Conservation (phyloP, 208 protist genomes). For the Crithidia mellificae region DNA sequence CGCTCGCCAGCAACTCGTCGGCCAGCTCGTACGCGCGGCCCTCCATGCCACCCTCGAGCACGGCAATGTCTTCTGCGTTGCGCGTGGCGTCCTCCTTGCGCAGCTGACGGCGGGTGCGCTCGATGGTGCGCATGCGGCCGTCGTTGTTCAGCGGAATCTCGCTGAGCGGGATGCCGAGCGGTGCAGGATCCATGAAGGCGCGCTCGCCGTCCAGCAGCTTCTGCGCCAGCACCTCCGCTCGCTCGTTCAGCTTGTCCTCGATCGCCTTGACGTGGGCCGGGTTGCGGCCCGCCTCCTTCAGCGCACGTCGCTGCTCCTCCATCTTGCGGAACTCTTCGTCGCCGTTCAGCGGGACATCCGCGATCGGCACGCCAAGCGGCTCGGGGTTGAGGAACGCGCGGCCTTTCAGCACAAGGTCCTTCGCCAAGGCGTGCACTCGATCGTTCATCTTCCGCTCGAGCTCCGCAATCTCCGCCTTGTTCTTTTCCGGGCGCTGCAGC, state of each 20-base stretch:
- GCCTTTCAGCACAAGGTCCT: conserved; percentile 63
- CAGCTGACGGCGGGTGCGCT: conserved; percentile 57
- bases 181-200: conserved; percentile 67
- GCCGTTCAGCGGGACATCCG: conserved; percentile 63
- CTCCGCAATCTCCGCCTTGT: conserved; percentile 33
- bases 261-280: conserved; percentile 39
- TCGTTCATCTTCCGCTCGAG: conserved; percentile 75
- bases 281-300: conserved; percentile 55
- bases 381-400: conserved; percentile 66
- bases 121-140: conserved; percentile 58
- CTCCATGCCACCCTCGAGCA: conserved; percentile 66
- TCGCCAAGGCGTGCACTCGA: conserved; percentile 61
- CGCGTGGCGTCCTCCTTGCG: conserved; percentile 39
- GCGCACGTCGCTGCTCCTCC: conserved; percentile 61
- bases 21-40: conserved; percentile 63
- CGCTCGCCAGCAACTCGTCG: conserved; percentile 45
- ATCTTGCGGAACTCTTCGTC: conserved; percentile 73
- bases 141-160: conserved; percentile 74
- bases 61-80: conserved; percentile 34
- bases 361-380: conserved; percentile 71
- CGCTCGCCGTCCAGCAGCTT: conserved; percentile 58
- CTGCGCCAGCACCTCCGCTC: conserved; percentile 51
- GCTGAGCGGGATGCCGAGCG: conserved; percentile 61
- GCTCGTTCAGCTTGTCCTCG: conserved; percentile 64
- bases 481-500: conserved; percentile 28